Evolutionary conservation across 495 filamentous ascomycete genomes (phyloP), one percentile per base, ranked within the genome.

Genomic region (Cetradonia linearis): DNA sequence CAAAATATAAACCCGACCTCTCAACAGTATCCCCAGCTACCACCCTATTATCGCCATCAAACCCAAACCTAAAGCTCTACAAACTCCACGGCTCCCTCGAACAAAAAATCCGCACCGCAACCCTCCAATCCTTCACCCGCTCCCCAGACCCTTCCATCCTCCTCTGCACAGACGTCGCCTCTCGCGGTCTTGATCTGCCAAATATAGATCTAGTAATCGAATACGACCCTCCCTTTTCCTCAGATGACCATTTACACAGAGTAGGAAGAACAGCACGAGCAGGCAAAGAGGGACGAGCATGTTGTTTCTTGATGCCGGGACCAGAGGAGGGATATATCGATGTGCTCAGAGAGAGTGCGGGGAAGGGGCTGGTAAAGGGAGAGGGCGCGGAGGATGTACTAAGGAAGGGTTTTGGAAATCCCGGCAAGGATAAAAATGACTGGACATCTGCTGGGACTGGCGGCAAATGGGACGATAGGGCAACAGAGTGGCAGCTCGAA

Each of bases 191-290:
- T 34, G 93, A 98, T 73, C 77, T 98, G 4, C 91, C 92, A 1
- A 91, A 95, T 48, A 86, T 97, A 42, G 93, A 98, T 66, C 78
- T 95, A 20, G 87, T 96, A 34, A 80, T 97, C 60, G 92, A 98
- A 69, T 96, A 93, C 70, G 93, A 96, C 68, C 91, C 93, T 0
- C 86, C 93, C 5, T 96, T 96, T 74, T 87, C 85, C 66, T 80
- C 86, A 3, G 85, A 91, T 55, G 93, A 98, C 64, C 93, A 98
- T 70, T 76, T 95, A 3, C 93, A 98, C 68, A 86, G 93, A 48
- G 87, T 97, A 62, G 93, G 93, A 46, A 88, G 93, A 68, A 98
- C 93, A 20, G 93, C 93, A 9, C 86, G 93, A 75, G 86, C 94
- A 0, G 93, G 93, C 23, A 87, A 87, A 3, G 79, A 89, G 47